These are phyloP conservation scores for Sporothrix inflata DNA, from an alignment of 2,329 filamentous ascomycete species.

Conservation along the genomic window DNA sequence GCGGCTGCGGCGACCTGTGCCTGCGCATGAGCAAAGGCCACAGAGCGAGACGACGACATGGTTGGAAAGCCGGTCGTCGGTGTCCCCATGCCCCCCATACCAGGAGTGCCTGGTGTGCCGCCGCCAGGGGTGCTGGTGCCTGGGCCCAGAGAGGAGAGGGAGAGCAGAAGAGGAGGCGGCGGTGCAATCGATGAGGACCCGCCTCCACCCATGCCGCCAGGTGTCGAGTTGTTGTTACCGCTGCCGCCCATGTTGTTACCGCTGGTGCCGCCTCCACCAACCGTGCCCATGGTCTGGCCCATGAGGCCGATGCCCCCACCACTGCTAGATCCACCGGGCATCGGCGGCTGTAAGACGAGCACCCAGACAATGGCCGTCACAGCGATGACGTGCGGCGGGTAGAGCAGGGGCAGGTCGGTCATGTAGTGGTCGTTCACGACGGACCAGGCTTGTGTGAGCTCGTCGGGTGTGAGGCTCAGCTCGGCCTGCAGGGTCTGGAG, in stretches of 20 bases:
- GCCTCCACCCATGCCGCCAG: conserved; percentile 12
- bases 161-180: conserved; percentile 8
- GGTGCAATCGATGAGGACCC: background rate
- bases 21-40: conserved; percentile 10
- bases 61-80: conserved; percentile 23
- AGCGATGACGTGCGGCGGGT: conserved; percentile 86
- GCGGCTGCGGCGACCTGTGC: background rate
- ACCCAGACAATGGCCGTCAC: conserved; percentile 82
- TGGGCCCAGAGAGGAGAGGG: background rate
- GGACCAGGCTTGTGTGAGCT: conserved; percentile 74
- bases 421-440: conserved; percentile 92
- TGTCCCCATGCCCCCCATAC: conserved; percentile 23
- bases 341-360: conserved; percentile 73
- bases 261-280: background rate
- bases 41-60: conserved; percentile 10
- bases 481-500: conserved; percentile 71
- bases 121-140: conserved; percentile 24
- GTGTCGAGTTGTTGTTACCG: background rate
- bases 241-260: conserved; percentile 3
- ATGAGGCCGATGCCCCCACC: conserved; percentile 26
- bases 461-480: conserved; percentile 75
- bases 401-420: conserved; percentile 84
- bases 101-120: conserved; percentile 24
- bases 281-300: conserved; percentile 18
- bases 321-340: conserved; percentile 14